These are phyloP conservation scores for Acanthamoeba sp. DNA, from an alignment of 208 protist genomes.

Conservation along the genomic window DNA sequence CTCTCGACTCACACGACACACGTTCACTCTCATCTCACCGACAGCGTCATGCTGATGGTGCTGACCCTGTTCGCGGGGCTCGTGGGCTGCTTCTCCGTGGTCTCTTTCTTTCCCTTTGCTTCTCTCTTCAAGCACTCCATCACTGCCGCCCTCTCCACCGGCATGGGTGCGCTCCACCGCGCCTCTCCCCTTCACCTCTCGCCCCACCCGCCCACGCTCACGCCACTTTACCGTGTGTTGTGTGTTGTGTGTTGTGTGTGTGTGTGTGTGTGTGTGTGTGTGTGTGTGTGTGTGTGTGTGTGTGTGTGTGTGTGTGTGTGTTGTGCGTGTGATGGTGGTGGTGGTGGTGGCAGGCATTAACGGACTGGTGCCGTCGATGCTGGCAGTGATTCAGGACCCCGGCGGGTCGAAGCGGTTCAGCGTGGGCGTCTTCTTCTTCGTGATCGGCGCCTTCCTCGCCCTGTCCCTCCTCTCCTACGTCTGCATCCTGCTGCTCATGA, in stretches of 20 bases:
- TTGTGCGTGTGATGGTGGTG: too few relatives aligned
- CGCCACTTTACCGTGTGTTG: too few relatives aligned
- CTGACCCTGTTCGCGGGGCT: neutral
- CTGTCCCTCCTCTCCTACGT: constrained; percentile 1
- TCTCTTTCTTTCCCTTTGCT: constrained; percentile 64
- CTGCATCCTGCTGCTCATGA: neutral
- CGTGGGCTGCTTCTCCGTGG: constrained; percentile 65
- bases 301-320: too few relatives aligned
- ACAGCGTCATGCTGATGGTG: constrained; percentile 28
- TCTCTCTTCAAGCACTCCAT: constrained; percentile 53
- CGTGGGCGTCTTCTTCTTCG: constrained; percentile 25
- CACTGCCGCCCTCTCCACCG: constrained; percentile 48
- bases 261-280: too few relatives aligned
- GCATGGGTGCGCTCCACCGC: neutral
- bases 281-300: too few relatives aligned
- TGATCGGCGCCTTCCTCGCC: neutral
- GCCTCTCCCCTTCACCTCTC: too few relatives aligned
- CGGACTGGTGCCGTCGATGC: constrained; percentile 7
- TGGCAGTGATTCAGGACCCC: neutral
- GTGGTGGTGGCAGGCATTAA: neutral
- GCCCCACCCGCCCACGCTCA: too few relatives aligned
- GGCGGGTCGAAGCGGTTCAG: constrained; percentile 1
- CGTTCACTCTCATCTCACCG: too few relatives aligned
- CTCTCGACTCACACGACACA: too few relatives aligned
- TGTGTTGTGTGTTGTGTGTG: too few relatives aligned